Base-by-base conservation (phyloP, 768 basidiomycete genomes). In the Pulveroboletus sp. region DNA sequence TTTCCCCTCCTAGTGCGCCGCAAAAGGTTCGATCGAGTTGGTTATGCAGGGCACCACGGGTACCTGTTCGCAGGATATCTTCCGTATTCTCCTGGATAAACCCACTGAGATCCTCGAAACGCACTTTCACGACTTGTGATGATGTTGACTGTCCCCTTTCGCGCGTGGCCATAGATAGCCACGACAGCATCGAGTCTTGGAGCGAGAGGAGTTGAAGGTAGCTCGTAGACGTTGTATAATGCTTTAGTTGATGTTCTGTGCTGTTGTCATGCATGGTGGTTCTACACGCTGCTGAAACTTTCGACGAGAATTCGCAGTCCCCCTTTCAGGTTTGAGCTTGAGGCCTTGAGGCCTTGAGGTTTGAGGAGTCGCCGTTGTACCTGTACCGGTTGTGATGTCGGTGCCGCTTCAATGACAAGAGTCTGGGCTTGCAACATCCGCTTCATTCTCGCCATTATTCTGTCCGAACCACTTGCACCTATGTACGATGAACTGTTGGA, bases 111-210 rank as follows among this genome's bases (percentile, higher is more conserved):
- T n/a, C n/a, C 6, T 47, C 60, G 38, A 57, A 51, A 42, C 51
- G 46, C 31, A 17, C 42, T 33, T 33, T 14, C 21, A 13, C 40
- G 11, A 30, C 17, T 24, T 41, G 21, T 9, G 47, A 54, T 47
- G 56, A 51, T 26, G 45, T 51, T 18, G 47, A 52, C 5, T 13
- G 15, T 51, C 47, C 6, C 36, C 17, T 18, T 51, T 53, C 57
- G 31, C 51, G 47, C 30, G 41, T 45, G 37, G 35, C 55, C 37
- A 32, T 32, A 8, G 46, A 46, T 40, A 65, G 60, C 47, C 59
- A 59, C 30, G 69, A 71, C 51, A 72, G 56, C 32, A 74, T 73
- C 30, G 69, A 73, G 48, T 73, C 69, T 31, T 74, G 73, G 73
- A 47, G 58, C n/a, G 57, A 58, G 40, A 18, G 45, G 40, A 18